A percentile compares a stretch with the other conserved stretches of the same genome.
These are phyloP conservation scores for Trichosporon sp. DNA, from an alignment of 1,284 basidiomycete species.

Conservation along the genomic window DNA sequence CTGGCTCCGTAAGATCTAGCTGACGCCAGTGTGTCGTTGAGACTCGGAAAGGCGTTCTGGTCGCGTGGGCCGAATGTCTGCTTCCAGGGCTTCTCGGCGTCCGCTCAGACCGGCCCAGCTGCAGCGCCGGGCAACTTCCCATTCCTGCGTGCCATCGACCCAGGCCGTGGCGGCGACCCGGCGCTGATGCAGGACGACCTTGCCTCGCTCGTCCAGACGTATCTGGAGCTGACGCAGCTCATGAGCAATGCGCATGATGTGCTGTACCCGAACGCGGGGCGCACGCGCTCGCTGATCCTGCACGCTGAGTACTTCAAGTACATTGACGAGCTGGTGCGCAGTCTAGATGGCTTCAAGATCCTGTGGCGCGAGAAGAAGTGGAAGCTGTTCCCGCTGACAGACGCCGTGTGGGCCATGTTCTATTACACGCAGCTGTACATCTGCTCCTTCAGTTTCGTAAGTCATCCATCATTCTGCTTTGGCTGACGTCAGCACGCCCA, in stretches of 20 bases:
- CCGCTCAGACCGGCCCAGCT: constrained; percentile 42
- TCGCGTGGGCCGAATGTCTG: constrained; percentile 46
- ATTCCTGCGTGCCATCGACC: constrained; percentile 32
- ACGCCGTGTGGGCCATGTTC: constrained; percentile 42
- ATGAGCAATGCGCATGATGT: constrained; percentile 48
- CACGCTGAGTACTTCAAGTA: constrained; percentile 46
- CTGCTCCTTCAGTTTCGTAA: constrained; percentile 47
- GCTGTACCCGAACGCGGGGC: constrained; percentile 44
- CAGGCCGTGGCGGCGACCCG: constrained; percentile 13
- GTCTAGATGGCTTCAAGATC: constrained; percentile 44
- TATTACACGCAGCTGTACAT: constrained; percentile 45
- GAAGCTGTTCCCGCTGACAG: constrained; percentile 37
- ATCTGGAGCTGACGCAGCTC: constrained; percentile 46
- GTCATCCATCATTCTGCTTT: constrained; percentile 7
- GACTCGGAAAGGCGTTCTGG: constrained; percentile 48
- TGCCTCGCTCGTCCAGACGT: constrained; percentile 42
- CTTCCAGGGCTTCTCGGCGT: constrained; percentile 45
- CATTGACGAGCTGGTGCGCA: constrained; percentile 43
- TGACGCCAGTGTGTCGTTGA: constrained; percentile 35
- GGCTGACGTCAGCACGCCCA: constrained; percentile 43
- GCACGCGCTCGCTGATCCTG: constrained; percentile 42
- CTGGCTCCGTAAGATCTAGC: constrained; percentile 2
- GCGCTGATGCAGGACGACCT: constrained; percentile 39
- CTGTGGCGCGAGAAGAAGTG: constrained; percentile 43
- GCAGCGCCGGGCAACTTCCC: constrained; percentile 44